A percentile compares a stretch with the other conserved stretches of the same genome.
phyloP scores from a whole-genome alignment of 2,329 filamentous ascomycete genomes.

The Polytolypa hystricis region DNA sequence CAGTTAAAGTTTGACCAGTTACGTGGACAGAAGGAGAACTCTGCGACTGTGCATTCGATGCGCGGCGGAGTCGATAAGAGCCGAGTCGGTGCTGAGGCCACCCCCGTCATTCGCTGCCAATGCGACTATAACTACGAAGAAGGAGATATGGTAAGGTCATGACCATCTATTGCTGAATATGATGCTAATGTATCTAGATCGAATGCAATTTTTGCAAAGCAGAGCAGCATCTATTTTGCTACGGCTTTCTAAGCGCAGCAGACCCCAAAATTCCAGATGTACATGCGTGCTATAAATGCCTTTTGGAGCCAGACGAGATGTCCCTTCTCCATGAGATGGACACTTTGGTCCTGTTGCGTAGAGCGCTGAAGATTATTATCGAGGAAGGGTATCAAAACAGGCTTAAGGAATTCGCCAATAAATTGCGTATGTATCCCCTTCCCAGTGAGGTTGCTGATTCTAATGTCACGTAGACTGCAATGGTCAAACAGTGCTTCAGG shows the following conservation, averaged over 20 bases:
- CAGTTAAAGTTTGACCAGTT: constrained; percentile 13
- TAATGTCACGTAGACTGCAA: constrained; percentile 20
- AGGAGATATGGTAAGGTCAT: constrained; percentile 29
- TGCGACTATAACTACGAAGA: constrained; percentile 32
- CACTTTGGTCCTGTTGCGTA: constrained; percentile 19
- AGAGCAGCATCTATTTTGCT: constrained; percentile 38
- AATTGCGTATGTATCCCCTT: constrained; percentile 19
- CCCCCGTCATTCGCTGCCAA: constrained; percentile 25
- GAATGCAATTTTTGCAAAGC: constrained; percentile 34
- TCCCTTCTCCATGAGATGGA: constrained; percentile 18
- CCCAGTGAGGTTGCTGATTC: not conserved
- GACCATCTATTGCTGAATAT: not conserved
- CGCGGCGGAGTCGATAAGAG: not conserved
- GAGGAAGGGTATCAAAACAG: constrained; percentile 20
- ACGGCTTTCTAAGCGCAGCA: constrained; percentile 29
- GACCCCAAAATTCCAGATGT: constrained; percentile 30
- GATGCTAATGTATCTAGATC: constrained; percentile 22
- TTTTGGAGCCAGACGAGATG: constrained; percentile 24
- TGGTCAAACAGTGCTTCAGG: constrained; percentile 19
- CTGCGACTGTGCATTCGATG: not conserved
- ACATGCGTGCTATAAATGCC: constrained; percentile 39
- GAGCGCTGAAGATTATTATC: constrained; percentile 19
- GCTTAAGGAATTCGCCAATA: constrained; percentile 18
- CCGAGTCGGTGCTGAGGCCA: not conserved
- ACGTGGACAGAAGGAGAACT: constrained; percentile 5